Evolutionary conservation across 108 stramenopile genomes (phyloP).

Genomic region (Schizochytrium sp.): DNA sequence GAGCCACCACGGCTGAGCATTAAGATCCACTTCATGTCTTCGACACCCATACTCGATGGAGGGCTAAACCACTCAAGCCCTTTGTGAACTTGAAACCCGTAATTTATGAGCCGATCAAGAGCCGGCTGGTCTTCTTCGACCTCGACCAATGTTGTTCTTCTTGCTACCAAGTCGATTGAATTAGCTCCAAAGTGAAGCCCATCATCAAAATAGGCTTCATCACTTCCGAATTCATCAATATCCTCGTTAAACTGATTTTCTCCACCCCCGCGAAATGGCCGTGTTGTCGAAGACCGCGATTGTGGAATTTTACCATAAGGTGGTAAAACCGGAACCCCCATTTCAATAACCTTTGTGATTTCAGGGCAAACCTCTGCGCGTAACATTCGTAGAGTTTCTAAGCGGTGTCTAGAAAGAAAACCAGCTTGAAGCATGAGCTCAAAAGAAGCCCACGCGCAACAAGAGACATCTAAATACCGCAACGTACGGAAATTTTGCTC

Average conservation of each 20-base stretch:
- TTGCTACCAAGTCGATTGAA: background rate
- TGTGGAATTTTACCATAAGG: background rate
- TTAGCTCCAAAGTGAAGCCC: too few relatives aligned
- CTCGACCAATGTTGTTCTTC: background rate
- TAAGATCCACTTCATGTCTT: background rate
- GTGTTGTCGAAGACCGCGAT: background rate
- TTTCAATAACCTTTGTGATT: conserved; percentile 1
- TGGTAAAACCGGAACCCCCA: background rate
- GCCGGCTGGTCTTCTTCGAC: background rate
- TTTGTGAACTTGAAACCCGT: conserved; percentile 1
- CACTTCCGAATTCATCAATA: too few relatives aligned
- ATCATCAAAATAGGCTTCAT: too few relatives aligned
- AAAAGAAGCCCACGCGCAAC: conserved; percentile 11
- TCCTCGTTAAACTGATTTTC: too few relatives aligned
- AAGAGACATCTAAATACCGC: conserved; percentile 24
- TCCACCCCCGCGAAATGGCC: background rate
- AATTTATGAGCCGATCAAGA: background rate
- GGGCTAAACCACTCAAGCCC: conserved; percentile 26
- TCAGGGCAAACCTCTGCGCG: conserved; percentile 23
- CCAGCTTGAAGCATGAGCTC: conserved; percentile 33
- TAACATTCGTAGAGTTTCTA: background rate
- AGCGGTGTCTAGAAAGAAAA: background rate
- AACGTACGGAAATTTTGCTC: conserved; percentile 6
- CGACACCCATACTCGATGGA: background rate
- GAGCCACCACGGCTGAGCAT: background rate